phyloP scores from a whole-genome alignment of 495 filamentous ascomycete species.

The Trichoderma virens region DNA sequence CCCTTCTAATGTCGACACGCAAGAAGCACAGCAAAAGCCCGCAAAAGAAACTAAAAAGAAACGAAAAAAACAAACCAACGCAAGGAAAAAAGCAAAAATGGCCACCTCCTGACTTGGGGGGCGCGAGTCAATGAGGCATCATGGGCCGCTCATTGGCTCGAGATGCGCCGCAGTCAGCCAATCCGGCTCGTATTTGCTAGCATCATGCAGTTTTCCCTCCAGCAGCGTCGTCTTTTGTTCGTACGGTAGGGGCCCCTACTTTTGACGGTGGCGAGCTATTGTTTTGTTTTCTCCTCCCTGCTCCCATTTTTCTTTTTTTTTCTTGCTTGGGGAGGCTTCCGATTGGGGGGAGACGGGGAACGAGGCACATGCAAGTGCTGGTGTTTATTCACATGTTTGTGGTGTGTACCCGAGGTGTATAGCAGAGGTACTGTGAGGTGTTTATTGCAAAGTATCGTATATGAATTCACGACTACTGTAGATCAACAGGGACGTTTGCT shows the following conservation, averaged over 20 bases:
- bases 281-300: not conserved
- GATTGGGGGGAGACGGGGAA: not conserved
- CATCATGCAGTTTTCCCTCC: not conserved
- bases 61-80: too few relatives aligned
- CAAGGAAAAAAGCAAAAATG: too few relatives aligned
- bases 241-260: too few relatives aligned
- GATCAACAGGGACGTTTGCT: too few relatives aligned
- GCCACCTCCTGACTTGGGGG: too few relatives aligned
- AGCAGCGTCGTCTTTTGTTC: not conserved
- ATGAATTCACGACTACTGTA: too few relatives aligned
- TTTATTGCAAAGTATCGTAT: too few relatives aligned
- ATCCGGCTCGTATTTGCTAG: slow-evolving; percentile 1
- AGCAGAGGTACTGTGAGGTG: not conserved
- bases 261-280: not conserved
- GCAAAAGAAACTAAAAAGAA: too few relatives aligned
- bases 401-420: not conserved
- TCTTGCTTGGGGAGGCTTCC: not conserved
- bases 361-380: not conserved
- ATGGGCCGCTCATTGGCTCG: not conserved
- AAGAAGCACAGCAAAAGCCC: too few relatives aligned
- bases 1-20: too few relatives aligned
- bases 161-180: not conserved
- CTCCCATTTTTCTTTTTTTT: not conserved
- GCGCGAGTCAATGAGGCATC: too few relatives aligned
- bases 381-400: not conserved